Evolutionary conservation across 1,284 basidiomycete species (phyloP).

Genomic region (Baeospora myosura): DNA sequence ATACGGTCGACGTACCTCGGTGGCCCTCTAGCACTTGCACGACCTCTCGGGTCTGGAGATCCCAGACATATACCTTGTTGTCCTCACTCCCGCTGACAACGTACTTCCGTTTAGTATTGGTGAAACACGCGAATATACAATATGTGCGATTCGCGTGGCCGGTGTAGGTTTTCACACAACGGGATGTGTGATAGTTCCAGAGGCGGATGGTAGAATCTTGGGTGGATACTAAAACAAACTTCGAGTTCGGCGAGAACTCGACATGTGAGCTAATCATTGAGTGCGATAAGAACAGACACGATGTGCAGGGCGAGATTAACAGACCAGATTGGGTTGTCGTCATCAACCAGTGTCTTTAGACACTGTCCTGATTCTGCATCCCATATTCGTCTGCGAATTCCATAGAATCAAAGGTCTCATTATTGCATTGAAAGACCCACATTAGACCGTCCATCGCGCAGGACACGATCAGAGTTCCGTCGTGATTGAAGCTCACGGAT

Average conservation of each 20-base stretch:
- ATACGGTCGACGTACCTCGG: constrained; percentile 64
- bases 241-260: constrained; percentile 86
- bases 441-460: constrained; percentile 95
- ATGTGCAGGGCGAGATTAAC: constrained; percentile 17
- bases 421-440: constrained; percentile 38
- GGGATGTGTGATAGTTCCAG: constrained; percentile 91
- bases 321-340: constrained; percentile 89
- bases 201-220: constrained; percentile 90
- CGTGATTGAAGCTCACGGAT: constrained; percentile 86
- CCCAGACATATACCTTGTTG: constrained; percentile 83
- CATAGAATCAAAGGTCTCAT: constrained; percentile 9
- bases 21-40: constrained; percentile 74
- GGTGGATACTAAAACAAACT: constrained; percentile 82
- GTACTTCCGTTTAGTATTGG: constrained; percentile 49
- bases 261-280: constrained; percentile 82
- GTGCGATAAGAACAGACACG: neutral
- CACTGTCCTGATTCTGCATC: constrained; percentile 95
- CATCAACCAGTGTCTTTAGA: constrained; percentile 92
- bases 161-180: constrained; percentile 87
- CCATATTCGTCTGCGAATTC: constrained; percentile 77
- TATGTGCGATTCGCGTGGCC: constrained; percentile 81
- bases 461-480: constrained; percentile 90
- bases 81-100: constrained; percentile 91
- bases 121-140: constrained; percentile 62
- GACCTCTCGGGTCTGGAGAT: constrained; percentile 78